Conservation (phyloP, 208 protist species). For the Zelonia costaricensis region DNA sequence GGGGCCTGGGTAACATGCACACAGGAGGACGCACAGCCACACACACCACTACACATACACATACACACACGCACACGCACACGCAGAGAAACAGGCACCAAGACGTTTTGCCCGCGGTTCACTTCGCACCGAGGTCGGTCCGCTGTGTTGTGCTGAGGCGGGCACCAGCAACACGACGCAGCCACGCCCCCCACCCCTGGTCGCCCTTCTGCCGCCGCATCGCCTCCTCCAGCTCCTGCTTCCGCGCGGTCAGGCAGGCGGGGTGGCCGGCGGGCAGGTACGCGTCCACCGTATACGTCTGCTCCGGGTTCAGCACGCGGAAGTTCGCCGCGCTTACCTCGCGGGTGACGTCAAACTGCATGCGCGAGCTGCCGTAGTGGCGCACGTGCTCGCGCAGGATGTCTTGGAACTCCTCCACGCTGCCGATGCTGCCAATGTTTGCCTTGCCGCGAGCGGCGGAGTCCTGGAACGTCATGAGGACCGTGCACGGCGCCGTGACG, state of each 20-base stretch:
- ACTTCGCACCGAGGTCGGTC: slow-evolving; percentile 33
- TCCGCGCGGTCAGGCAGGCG: slow-evolving; percentile 22
- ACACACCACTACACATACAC: too few species aligned
- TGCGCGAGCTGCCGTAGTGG: slow-evolving; percentile 76
- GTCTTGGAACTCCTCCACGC: slow-evolving; percentile 81
- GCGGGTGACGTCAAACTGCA: slow-evolving; percentile 79
- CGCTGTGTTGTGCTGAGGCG: slow-evolving; percentile 54
- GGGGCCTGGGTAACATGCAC: too few species aligned
- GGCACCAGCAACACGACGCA: slow-evolving; percentile 38
- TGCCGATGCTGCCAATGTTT: slow-evolving; percentile 76
- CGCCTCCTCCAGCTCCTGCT: slow-evolving; percentile 23
- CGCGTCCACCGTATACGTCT: slow-evolving; percentile 45
- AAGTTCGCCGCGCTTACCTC: slow-evolving; percentile 78
- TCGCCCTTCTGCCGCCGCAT: slow-evolving; percentile 17
- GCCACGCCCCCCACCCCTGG: slow-evolving; percentile 52
- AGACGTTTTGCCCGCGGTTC: not conserved
- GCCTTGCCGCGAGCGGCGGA: slow-evolving; percentile 60
- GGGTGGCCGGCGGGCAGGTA: slow-evolving; percentile 81
- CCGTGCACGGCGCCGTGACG: slow-evolving; percentile 68
- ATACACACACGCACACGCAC: not conserved
- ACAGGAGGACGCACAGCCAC: too few species aligned
- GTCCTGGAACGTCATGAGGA: slow-evolving; percentile 91
- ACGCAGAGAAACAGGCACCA: not conserved
- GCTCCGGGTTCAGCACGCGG: slow-evolving; percentile 63
- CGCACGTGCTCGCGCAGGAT: slow-evolving; percentile 65